phyloP scores from a whole-genome alignment of 192 early-diverging fungal species.

The Tieghemiomyces parasiticus region DNA sequence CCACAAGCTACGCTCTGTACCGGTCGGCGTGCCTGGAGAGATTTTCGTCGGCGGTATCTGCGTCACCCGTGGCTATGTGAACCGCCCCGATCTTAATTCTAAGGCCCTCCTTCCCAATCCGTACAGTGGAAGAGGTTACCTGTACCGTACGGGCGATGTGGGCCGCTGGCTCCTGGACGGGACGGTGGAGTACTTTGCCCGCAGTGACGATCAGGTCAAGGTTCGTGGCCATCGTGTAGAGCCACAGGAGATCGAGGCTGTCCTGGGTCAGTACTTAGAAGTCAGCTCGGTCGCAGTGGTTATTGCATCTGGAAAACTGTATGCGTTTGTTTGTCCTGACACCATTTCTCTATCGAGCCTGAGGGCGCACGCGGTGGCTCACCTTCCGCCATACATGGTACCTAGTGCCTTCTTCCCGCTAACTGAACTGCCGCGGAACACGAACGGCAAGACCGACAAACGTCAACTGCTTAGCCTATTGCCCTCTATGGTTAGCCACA shows the following conservation, averaged over 20 bases:
- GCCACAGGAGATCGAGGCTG: not conserved
- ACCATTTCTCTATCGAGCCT: not conserved
- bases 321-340: not conserved
- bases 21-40: conserved; percentile 19
- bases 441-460: too few species aligned
- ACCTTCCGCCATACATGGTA: not conserved
- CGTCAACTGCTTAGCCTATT: too few species aligned
- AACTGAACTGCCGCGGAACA: too few species aligned
- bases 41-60: conserved; percentile 14
- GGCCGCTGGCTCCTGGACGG: not conserved
- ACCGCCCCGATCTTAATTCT: not conserved
- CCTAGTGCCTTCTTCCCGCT: too few species aligned
- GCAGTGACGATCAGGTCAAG: not conserved
- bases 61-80: not conserved
- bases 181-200: not conserved
- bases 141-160: not conserved
- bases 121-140: not conserved
- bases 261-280: not conserved
- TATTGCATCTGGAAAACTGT: not conserved
- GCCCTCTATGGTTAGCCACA: too few species aligned
- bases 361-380: not conserved
- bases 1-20: conserved; percentile 4
- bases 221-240: not conserved
- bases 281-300: not conserved
- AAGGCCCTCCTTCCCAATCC: not conserved